phyloP scores from a whole-genome alignment of 148 eudicot genomes.

The Heliamphora exappendiculata region DNA sequence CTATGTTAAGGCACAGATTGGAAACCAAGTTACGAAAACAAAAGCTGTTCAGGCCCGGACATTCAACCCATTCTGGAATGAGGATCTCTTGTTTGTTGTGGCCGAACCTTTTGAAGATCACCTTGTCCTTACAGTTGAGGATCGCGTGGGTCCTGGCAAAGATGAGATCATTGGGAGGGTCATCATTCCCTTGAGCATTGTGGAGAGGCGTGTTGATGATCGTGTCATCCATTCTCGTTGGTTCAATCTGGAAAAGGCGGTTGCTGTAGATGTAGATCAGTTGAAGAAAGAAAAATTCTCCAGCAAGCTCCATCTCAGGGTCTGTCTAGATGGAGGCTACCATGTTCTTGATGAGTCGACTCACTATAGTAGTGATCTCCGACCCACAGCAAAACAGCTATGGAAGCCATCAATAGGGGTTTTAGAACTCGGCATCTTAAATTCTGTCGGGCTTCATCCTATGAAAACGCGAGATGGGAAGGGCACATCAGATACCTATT shows the following conservation, averaged over 20 bases:
- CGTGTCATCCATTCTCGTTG: constrained; percentile 80
- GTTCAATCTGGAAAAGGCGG: constrained; percentile 87
- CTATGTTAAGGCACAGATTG: constrained; percentile 86
- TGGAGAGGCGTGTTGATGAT: constrained; percentile 88
- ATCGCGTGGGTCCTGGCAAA: constrained; percentile 91
- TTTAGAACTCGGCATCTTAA: constrained; percentile 76
- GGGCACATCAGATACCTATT: constrained; percentile 93
- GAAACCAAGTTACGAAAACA: constrained; percentile 74
- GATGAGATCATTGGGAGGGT: constrained; percentile 88
- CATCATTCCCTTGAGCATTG: constrained; percentile 56
- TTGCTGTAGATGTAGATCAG: constrained; percentile 75
- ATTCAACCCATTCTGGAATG: constrained; percentile 80
- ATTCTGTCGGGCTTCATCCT: constrained; percentile 82
- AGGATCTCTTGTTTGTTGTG: constrained; percentile 84
- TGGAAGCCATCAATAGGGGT: constrained; percentile 88
- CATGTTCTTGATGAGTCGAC: constrained; percentile 97
- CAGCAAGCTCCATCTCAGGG: constrained; percentile 67
- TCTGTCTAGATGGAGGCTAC: constrained; percentile 96
- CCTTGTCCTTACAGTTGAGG: constrained; percentile 76
- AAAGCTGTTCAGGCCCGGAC: constrained; percentile 69
- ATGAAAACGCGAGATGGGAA: constrained; percentile 83
- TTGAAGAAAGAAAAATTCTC: constrained; percentile 84
- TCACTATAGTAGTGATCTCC: constrained; percentile 87
- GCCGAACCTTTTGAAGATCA: constrained; percentile 98
- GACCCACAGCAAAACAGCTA: constrained; percentile 89